Evolutionary conservation across 2,329 filamentous ascomycete genomes (phyloP), one percentile per base, ranked within the genome.

Genomic region (Colletotrichum cordylinicola): DNA sequence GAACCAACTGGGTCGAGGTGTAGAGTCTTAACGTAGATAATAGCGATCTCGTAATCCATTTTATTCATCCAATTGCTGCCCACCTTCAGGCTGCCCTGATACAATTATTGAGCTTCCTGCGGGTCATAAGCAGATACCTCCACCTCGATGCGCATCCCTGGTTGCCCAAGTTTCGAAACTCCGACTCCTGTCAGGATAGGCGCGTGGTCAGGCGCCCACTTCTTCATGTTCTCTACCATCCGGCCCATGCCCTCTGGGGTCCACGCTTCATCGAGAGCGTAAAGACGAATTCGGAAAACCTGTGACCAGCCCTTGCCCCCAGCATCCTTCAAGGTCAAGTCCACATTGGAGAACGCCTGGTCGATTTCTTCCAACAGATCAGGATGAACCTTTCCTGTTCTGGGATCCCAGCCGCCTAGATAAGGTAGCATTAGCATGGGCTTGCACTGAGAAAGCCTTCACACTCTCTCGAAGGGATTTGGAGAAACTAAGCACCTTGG

Each of bases 261-360:
- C 52, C 48, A 61, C 8, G 65, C 74, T 13, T 84, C 77, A 37
- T 84, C 82, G 3, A 85, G 78, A 0, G 79, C 80, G 72, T 87
- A 87, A 4, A 82, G 82, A n/a, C 82, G 83, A 5, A 86, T 80
- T 1, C 81, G 81, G 77, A 80, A 87, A 2, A 90, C 89, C 76
- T 90, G 86, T 56, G 78, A 79, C 86, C 86, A 88, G 6, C 86
- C 87, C 72, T 87, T 84, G 1, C 87, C 88, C 7, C 89, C 89
- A 1, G 87, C 88, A 21, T 84, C 70, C 37, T 82, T 84, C 7
- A 90, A 79, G 10, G 78, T 80, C 3, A 84, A 76, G 2, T 91
- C 87, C 6, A 90, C 86, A 65, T 90, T 91, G 1, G 78, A 79
- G 78, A 91, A 90, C 1, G 88, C 86, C 75, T 84, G 82, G 64